phyloP scores from a whole-genome alignment of 2,329 filamentous ascomycete genomes.

The Fusarium haematococcum region DNA sequence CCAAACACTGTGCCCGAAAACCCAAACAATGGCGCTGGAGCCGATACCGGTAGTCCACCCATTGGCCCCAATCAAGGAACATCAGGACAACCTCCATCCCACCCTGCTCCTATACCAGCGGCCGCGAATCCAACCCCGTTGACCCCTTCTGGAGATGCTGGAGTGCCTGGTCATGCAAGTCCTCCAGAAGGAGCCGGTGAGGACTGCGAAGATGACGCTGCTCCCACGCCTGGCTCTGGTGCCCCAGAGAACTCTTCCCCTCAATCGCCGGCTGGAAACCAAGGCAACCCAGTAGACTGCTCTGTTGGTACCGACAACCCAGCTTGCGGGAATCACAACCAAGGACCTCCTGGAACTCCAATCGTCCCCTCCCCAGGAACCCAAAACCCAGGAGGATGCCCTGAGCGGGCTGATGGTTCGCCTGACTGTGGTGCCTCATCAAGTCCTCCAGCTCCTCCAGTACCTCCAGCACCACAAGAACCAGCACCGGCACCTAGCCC shows the following conservation, averaged over 20 bases:
- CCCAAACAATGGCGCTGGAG: neutral
- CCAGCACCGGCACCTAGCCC: neutral
- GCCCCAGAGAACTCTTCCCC: neutral
- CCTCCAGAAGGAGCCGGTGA: neutral
- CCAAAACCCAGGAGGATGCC: neutral
- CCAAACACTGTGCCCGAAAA: neutral
- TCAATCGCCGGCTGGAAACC: neutral
- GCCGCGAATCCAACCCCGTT: neutral
- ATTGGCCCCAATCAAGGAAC: neutral
- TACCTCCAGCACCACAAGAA: slow-evolving; percentile 2
- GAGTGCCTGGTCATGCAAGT: neutral
- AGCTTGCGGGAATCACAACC: slow-evolving; percentile 5
- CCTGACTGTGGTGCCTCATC: neutral
- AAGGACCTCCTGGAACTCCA: neutral
- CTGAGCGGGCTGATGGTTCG: neutral
- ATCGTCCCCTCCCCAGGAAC: neutral
- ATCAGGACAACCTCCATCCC: slow-evolving; percentile 5
- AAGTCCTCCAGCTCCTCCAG: neutral
- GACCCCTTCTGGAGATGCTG: neutral
- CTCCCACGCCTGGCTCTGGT: neutral
- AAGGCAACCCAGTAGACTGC: slow-evolving; percentile 5
- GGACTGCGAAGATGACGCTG: slow-evolving; percentile 7
- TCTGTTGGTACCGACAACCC: neutral
- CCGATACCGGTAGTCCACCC: neutral
- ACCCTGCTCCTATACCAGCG: slow-evolving; percentile 3